Conservation (phyloP, 73 alveolate genomes). For the Paramecium primaurelia region DNA sequence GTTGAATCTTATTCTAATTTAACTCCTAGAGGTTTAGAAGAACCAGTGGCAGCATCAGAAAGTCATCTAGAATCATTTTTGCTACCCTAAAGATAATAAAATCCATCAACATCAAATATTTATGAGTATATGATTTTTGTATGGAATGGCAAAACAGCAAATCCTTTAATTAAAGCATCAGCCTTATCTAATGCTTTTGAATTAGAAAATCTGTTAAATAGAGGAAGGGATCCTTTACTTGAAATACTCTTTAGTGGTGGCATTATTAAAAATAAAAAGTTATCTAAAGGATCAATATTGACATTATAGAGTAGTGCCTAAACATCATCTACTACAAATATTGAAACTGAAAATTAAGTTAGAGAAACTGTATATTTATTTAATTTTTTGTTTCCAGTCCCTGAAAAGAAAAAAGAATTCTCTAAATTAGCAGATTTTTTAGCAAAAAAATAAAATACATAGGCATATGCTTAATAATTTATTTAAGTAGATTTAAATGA, state of each 20-base stretch:
- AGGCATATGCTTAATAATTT: not conserved
- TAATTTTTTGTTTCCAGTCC: conserved; percentile 82
- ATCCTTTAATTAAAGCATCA: conserved; percentile 83
- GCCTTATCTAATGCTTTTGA: conserved; percentile 94
- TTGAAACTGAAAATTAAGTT: not conserved
- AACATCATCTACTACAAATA: not conserved
- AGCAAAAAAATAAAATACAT: not conserved
- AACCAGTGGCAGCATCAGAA: conserved; percentile 77
- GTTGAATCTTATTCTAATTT: conserved; percentile 88
- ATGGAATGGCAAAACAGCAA: conserved; percentile 96
- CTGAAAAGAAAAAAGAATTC: conserved; percentile 52
- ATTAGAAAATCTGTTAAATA: conserved; percentile 71
- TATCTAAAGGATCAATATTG: conserved; percentile 74
- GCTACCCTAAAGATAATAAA: conserved; percentile 53
- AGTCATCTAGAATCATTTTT: conserved; percentile 25
- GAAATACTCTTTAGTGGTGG: conserved; percentile 87
- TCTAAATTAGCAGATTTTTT: conserved; percentile 18
- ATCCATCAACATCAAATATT: conserved; percentile 64
- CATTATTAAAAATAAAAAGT: conserved; percentile 82
- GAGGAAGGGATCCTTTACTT: conserved; percentile 70
- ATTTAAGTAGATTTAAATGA: not conserved
- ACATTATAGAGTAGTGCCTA: conserved; percentile 46
- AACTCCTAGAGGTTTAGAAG: conserved; percentile 96
- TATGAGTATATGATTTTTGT: conserved; percentile 93
- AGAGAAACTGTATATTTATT: conserved; percentile 89